A percentile compares a stretch with the other conserved stretches of the same genome.
Conservation (phyloP, 306 rosid genomes). For the Rubus idaeus region DNA sequence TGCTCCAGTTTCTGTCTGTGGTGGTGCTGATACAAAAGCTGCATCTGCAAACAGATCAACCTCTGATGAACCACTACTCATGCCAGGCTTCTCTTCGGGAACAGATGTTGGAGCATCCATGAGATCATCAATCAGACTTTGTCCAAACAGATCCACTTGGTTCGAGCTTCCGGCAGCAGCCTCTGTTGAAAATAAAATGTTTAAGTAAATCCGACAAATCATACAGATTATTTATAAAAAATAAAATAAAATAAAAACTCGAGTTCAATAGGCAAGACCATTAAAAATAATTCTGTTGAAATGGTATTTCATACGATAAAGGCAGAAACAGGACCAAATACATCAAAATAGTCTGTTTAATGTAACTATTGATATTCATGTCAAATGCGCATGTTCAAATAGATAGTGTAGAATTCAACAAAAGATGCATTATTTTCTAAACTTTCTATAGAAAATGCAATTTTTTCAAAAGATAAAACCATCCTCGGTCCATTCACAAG, state of each 20-base stretch:
- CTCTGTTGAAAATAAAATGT: constrained; percentile 54
- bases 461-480: background rate
- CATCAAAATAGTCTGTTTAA: too few species aligned
- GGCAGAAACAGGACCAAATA: background rate
- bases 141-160: constrained; percentile 79
- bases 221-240: background rate
- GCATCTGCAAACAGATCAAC: constrained; percentile 98
- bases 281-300: background rate
- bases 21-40: constrained; percentile 68
- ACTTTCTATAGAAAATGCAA: background rate
- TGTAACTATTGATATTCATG: background rate
- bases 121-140: constrained; percentile 80
- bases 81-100: constrained; percentile 53
- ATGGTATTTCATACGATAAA: background rate
- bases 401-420: background rate
- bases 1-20: constrained; percentile 54
- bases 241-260: too few species aligned
- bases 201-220: constrained; percentile 1
- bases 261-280: background rate
- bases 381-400: background rate
- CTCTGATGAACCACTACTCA: constrained; percentile 46
- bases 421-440: background rate
- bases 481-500: background rate
- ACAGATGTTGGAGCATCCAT: constrained; percentile 77
- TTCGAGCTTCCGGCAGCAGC: constrained; percentile 61